Evolutionary conservation across 495 filamentous ascomycete genomes (phyloP).

Genomic region (Hyaloscypha bicolor): DNA sequence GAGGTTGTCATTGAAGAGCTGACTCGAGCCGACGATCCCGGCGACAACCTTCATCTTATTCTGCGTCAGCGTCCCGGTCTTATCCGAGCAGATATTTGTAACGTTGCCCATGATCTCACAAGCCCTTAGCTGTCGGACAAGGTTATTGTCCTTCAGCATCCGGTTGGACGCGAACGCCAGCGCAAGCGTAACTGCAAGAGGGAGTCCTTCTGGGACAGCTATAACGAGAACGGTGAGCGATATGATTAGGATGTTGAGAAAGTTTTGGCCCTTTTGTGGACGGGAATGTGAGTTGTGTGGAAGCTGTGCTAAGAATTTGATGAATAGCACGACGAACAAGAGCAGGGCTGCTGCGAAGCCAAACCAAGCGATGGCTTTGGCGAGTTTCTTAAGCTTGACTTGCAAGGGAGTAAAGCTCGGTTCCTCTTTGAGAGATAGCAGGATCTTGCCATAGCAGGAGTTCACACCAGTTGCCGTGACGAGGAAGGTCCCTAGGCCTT

Average conservation of each 20-base stretch:
- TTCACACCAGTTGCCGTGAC: slow-evolving; percentile 83
- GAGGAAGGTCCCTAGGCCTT: slow-evolving; percentile 79
- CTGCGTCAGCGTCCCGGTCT: slow-evolving; percentile 88
- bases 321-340: slow-evolving; percentile 84
- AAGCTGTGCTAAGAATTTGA: slow-evolving; percentile 78
- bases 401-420: slow-evolving; percentile 88
- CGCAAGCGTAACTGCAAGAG: slow-evolving; percentile 87
- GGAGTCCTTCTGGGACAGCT: slow-evolving; percentile 89
- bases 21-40: slow-evolving; percentile 66
- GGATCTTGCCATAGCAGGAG: slow-evolving; percentile 83
- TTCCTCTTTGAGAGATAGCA: slow-evolving; percentile 80
- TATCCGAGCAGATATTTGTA: slow-evolving; percentile 92
- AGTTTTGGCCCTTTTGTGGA: slow-evolving; percentile 77
- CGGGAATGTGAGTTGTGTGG: slow-evolving; percentile 52
- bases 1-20: slow-evolving; percentile 50
- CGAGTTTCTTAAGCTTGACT: slow-evolving; percentile 82
- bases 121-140: slow-evolving; percentile 83
- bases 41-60: slow-evolving; percentile 88
- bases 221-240: slow-evolving; percentile 92
- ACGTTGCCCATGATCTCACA: slow-evolving; percentile 98
- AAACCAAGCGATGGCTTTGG: slow-evolving; percentile 88
- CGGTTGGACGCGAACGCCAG: slow-evolving; percentile 89
- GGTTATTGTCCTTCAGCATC: slow-evolving; percentile 91
- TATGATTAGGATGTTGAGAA: slow-evolving; percentile 90
- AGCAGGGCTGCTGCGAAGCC: slow-evolving; percentile 78